Percentiles rank a stretch among this genome's conserved stretches.
phyloP scores from a whole-genome alignment of 208 protist genomes.

The Acanthamoeba polyphaga region DNA sequence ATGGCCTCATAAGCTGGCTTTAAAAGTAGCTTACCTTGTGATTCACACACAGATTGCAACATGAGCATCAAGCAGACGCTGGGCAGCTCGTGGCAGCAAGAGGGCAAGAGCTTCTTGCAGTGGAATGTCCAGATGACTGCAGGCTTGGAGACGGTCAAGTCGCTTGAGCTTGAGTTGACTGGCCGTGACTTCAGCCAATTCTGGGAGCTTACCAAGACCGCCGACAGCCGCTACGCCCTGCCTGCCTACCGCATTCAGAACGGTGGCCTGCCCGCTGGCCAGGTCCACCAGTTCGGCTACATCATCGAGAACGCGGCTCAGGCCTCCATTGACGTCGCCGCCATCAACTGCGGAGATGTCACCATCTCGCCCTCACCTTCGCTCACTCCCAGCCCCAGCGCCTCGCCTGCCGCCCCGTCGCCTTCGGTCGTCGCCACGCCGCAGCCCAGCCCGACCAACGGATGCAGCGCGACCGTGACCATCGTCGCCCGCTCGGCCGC shows the following conservation, averaged over 20 bases:
- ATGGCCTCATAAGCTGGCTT: too few species aligned
- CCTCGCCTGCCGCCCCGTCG: background rate
- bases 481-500: background rate
- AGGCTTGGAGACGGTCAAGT: background rate
- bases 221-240: background rate
- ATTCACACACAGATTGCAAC: background rate
- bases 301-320: background rate
- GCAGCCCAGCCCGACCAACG: background rate
- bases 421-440: background rate
- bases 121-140: background rate
- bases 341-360: background rate
- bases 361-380: background rate
- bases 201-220: background rate
- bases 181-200: background rate
- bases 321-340: background rate
- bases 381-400: background rate
- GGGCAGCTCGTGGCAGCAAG: background rate
- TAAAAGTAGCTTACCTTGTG: too few species aligned
- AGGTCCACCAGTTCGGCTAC: background rate
- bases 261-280: background rate
- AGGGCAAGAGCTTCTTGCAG: background rate
- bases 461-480: background rate
- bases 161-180: background rate
- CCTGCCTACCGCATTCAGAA: background rate
- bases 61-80: constrained; percentile 1